Evolutionary conservation across 1,139 yeast genomes (phyloP).

Genomic region (Hansenula anomala): DNA sequence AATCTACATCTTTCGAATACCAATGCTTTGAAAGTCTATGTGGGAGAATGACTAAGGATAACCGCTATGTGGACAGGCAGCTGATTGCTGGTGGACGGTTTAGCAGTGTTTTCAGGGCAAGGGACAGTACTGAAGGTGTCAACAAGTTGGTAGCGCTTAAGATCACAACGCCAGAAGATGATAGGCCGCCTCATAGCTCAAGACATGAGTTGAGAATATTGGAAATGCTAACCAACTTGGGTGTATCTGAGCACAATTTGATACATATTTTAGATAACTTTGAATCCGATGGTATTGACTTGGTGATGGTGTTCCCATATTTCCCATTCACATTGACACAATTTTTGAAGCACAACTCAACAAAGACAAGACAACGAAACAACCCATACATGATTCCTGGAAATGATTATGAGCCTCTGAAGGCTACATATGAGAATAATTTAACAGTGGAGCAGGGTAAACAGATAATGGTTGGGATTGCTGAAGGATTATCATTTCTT

Average conservation of each 20-base stretch:
- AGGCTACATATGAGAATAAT: constrained; percentile 17
- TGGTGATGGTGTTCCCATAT: constrained; percentile 38
- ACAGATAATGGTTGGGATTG: constrained; percentile 37
- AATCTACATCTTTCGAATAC: too few species aligned
- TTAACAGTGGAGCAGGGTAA: constrained; percentile 22
- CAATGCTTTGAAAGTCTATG: too few species aligned
- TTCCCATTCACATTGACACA: constrained; percentile 30
- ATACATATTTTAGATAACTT: constrained; percentile 27
- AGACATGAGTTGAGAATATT: constrained; percentile 36
- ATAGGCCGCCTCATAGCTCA: constrained; percentile 45
- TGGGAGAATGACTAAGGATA: neutral
- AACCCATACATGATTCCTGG: constrained; percentile 26
- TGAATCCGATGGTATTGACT: constrained; percentile 29
- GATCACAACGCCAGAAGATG: constrained; percentile 40
- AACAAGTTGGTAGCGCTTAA: constrained; percentile 37
- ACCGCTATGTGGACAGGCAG: constrained; percentile 8
- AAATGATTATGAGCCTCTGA: constrained; percentile 9
- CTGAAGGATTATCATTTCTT: constrained; percentile 44
- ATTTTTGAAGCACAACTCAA: constrained; percentile 26
- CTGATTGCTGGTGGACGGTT: constrained; percentile 28
- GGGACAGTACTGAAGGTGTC: constrained; percentile 4
- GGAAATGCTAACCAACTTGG: constrained; percentile 15
- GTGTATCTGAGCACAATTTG: constrained; percentile 12
- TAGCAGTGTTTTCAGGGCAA: constrained; percentile 30
- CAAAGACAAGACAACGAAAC: constrained; percentile 26